Conservation (phyloP, 257 asterid genomes). For the Gentiana straminea region DNA sequence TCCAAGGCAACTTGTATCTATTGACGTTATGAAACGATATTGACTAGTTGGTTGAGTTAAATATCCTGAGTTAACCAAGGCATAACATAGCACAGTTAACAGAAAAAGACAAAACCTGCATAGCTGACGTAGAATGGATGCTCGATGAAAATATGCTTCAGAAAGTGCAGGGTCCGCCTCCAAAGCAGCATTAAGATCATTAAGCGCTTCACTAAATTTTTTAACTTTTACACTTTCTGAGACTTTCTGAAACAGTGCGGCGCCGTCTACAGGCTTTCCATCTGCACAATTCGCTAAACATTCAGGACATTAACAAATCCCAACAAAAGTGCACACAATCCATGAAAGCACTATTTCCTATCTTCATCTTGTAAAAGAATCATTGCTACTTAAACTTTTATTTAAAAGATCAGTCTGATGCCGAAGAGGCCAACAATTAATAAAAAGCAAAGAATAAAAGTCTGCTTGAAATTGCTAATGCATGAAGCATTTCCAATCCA, state of each 20-base stretch:
- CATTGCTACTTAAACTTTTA: no score
- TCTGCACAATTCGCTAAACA: conserved; percentile 25
- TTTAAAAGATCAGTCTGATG: neutral
- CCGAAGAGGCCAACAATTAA: neutral
- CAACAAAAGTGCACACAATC: neutral
- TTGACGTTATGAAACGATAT: no score
- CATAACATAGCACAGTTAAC: no score
- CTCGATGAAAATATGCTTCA: conserved; percentile 72
- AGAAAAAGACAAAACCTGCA: conserved; percentile 46
- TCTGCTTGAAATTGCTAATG: neutral
- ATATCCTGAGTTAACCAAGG: no score
- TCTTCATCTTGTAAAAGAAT: neutral
- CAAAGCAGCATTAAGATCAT: conserved; percentile 76
- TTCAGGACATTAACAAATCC: neutral
- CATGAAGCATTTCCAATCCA: no score
- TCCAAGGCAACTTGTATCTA: no score
- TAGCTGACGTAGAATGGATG: conserved; percentile 69
- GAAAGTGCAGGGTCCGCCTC: conserved; percentile 77
- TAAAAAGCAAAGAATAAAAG: no score
- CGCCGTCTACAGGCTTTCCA: conserved; percentile 57
- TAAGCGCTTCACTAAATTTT: conserved; percentile 78
- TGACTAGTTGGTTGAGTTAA: no score
- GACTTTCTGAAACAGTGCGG: conserved; percentile 69
- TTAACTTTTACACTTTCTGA: conserved; percentile 65
- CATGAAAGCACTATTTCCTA: neutral